phyloP scores from a whole-genome alignment of 1,139 yeast species.

The Yamadazyma spencermartinsiae region DNA sequence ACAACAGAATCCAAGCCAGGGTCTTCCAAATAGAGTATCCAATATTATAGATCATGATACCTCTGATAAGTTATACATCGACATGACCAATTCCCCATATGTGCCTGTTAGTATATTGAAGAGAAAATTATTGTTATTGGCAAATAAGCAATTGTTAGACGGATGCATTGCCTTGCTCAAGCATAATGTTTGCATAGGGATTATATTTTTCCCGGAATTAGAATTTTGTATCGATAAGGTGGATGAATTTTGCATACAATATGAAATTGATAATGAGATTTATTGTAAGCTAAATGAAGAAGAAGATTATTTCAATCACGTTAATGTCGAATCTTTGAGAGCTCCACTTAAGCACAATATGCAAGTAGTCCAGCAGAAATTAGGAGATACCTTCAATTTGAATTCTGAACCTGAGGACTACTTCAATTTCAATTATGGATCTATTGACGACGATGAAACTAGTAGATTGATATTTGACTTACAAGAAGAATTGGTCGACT shows the following conservation, averaged over 20 bases:
- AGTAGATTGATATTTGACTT: slow-evolving; percentile 11
- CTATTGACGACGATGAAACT: slow-evolving; percentile 16
- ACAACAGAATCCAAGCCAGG: slow-evolving; percentile 5
- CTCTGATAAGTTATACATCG: slow-evolving; percentile 30
- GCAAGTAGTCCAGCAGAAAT: slow-evolving; percentile 11
- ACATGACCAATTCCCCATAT: slow-evolving; percentile 38
- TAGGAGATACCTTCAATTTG: slow-evolving; percentile 3
- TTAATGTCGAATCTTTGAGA: slow-evolving; percentile 11
- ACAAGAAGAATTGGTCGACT: slow-evolving; percentile 22
- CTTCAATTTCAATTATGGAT: slow-evolving; percentile 35
- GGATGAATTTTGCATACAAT: slow-evolving; percentile 29
- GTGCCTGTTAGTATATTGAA: slow-evolving; percentile 35
- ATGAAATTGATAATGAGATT: slow-evolving; percentile 31
- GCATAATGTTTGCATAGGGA: slow-evolving; percentile 43
- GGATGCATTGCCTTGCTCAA: slow-evolving; percentile 55
- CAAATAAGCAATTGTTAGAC: slow-evolving; percentile 46
- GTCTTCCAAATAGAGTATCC: not conserved
- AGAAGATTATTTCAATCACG: slow-evolving; percentile 14
- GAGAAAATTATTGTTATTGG: slow-evolving; percentile 35
- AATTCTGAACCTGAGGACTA: slow-evolving; percentile 7
- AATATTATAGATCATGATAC: slow-evolving; percentile 5
- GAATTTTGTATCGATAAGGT: slow-evolving; percentile 53
- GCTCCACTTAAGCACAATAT: slow-evolving; percentile 15
- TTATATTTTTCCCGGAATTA: slow-evolving; percentile 53
- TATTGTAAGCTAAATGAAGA: slow-evolving; percentile 31